Conservation (phyloP, 805 yeast genomes). For the Wilhelminamyces savonicus region DNA sequence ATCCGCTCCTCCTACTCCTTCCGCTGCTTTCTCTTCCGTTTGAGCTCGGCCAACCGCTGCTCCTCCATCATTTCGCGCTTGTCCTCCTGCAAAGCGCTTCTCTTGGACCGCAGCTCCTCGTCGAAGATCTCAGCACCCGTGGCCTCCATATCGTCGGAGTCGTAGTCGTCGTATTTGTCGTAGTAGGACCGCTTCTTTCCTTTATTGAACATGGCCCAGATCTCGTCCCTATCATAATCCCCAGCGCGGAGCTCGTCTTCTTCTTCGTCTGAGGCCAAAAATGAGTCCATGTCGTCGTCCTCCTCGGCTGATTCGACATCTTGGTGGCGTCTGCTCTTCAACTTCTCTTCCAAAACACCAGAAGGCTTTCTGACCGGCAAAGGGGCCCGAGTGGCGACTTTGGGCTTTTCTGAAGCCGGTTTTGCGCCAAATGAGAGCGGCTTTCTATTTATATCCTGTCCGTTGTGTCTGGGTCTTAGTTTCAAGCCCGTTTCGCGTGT, state of each 20-base stretch:
- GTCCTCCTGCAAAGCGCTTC: slow-evolving; percentile 73
- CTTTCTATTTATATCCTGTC: background rate
- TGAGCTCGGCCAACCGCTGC: slow-evolving; percentile 41
- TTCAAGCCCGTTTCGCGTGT: background rate
- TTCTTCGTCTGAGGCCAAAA: slow-evolving; percentile 42
- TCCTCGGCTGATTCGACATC: slow-evolving; percentile 30
- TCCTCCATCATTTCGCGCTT: slow-evolving; percentile 59
- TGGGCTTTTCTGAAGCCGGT: background rate
- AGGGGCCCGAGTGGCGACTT: slow-evolving; percentile 24
- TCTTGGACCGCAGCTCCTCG: slow-evolving; percentile 70
- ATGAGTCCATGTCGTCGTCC: slow-evolving; percentile 47
- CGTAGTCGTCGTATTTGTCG: slow-evolving; percentile 40
- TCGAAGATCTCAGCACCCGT: slow-evolving; percentile 82
- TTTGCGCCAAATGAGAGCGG: background rate
- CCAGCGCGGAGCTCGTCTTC: slow-evolving; percentile 19
- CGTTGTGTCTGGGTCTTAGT: background rate
- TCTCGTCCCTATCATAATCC: slow-evolving; percentile 77
- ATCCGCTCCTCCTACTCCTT: too few species aligned
- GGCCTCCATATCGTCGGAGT: slow-evolving; percentile 83
- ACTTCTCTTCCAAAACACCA: slow-evolving; percentile 41
- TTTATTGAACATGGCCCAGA: slow-evolving; percentile 78
- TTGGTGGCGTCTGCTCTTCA: slow-evolving; percentile 16
- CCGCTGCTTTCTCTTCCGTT: slow-evolving; percentile 12
- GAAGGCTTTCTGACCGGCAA: slow-evolving; percentile 54
- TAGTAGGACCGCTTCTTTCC: slow-evolving; percentile 49